These are phyloP conservation scores for Rhododendron vialii DNA, from an alignment of 148 eudicot genomes.

Conservation along the genomic window DNA sequence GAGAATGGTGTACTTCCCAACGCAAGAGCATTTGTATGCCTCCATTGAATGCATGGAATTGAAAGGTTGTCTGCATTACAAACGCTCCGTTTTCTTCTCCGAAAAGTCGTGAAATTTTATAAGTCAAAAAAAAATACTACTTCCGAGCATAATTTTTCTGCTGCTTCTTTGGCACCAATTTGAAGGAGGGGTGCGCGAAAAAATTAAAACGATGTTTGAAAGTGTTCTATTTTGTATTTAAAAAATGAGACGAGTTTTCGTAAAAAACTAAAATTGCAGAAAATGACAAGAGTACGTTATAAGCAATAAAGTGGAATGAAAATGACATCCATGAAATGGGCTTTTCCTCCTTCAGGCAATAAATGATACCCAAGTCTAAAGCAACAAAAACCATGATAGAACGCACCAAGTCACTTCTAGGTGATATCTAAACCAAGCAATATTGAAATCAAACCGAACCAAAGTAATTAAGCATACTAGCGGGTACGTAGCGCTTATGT, in stretches of 20 bases:
- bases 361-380: constrained; percentile 22
- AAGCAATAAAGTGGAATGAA: constrained; percentile 10
- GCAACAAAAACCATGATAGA: background rate
- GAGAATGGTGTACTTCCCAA: background rate
- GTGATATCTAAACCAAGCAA: constrained; percentile 21
- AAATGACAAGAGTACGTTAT: background rate
- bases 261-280: background rate
- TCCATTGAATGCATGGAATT: constrained; percentile 28
- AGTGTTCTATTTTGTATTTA: background rate
- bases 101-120: background rate
- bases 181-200: background rate
- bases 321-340: constrained; percentile 22
- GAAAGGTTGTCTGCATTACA: constrained; percentile 18
- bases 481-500: background rate
- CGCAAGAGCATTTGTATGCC: background rate
- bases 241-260: background rate
- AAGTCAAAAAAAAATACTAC: too few species aligned
- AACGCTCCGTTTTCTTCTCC: background rate
- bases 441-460: background rate
- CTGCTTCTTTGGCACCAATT: background rate
- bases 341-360: constrained; percentile 20
- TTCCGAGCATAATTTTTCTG: background rate
- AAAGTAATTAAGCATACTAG: background rate
- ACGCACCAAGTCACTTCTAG: constrained; percentile 28
- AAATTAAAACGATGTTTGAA: background rate